Percentiles rank a stretch among this genome's conserved stretches.
Evolutionary conservation across 257 asterid species (phyloP).

Genomic region (Fraxinus americana): DNA sequence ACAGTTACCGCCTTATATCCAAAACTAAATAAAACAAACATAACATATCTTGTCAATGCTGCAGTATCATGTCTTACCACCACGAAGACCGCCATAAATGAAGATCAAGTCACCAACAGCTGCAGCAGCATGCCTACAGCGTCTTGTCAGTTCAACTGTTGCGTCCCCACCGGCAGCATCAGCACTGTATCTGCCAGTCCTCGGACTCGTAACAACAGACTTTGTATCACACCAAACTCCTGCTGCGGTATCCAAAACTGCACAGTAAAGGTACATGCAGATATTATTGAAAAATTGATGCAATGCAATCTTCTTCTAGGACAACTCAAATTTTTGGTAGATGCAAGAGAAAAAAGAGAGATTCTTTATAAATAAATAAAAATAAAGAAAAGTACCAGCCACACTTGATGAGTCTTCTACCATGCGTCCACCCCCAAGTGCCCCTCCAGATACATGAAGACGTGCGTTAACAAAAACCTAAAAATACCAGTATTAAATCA

Average conservation of each 20-base stretch:
- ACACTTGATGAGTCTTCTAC: constrained; percentile 99
- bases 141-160: constrained; percentile 90
- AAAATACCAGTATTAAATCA: constrained; percentile 17
- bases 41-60: constrained; percentile 7
- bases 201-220: constrained; percentile 90
- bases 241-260: constrained; percentile 99
- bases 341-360: constrained; percentile 4
- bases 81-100: constrained; percentile 98
- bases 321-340: neutral
- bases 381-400: constrained; percentile 62
- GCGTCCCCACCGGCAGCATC: constrained; percentile 99
- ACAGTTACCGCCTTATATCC: neutral
- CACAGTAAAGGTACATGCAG: constrained; percentile 18
- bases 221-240: constrained; percentile 99
- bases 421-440: constrained; percentile 99
- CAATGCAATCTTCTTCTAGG: neutral
- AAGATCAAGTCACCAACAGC: constrained; percentile 95
- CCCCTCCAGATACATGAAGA: constrained; percentile 99
- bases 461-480: constrained; percentile 99
- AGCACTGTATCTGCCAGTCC: constrained; percentile 92
- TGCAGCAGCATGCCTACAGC: constrained; percentile 98
- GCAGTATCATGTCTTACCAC: constrained; percentile 67
- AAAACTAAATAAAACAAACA: neutral
- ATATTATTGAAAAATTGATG: constrained; percentile 5
- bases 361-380: constrained; percentile 3